Evolutionary conservation across 2,329 filamentous ascomycete species (phyloP).

Genomic region (Dothistroma septosporum): DNA sequence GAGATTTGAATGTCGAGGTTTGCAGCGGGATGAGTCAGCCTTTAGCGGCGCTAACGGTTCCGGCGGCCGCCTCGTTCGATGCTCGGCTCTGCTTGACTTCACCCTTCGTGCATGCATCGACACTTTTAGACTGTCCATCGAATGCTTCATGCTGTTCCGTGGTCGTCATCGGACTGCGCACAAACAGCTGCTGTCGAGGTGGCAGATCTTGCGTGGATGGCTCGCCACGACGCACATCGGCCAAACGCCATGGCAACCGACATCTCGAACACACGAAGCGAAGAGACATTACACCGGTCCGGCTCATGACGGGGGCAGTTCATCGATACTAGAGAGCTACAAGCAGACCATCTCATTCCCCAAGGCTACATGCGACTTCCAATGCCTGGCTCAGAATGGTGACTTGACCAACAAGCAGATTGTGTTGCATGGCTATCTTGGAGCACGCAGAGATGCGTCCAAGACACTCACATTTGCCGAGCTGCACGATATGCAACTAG

Average conservation of each 20-base stretch:
- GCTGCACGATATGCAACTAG: slow-evolving; percentile 41
- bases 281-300: neutral
- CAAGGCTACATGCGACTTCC: slow-evolving; percentile 39
- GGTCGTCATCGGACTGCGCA: slow-evolving; percentile 16
- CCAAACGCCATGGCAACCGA: neutral
- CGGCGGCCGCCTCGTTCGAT: too few species aligned
- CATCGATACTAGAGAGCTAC: slow-evolving; percentile 24
- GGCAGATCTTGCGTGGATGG: neutral
- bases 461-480: slow-evolving; percentile 69
- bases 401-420: slow-evolving; percentile 40
- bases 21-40: neutral
- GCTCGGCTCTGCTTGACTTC: neutral
- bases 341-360: slow-evolving; percentile 43
- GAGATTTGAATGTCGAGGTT: slow-evolving; percentile 7
- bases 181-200: slow-evolving; percentile 11
- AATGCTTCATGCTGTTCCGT: slow-evolving; percentile 27
- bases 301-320: neutral
- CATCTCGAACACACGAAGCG: neutral
- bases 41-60: neutral
- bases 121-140: neutral
- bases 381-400: slow-evolving; percentile 28
- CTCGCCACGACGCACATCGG: neutral
- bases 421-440: slow-evolving; percentile 67
- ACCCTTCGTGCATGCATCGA: neutral
- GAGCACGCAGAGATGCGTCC: slow-evolving; percentile 62